Base-by-base conservation (phyloP, 345 rosid genomes). In the Xanthoceras sorbifolium region DNA sequence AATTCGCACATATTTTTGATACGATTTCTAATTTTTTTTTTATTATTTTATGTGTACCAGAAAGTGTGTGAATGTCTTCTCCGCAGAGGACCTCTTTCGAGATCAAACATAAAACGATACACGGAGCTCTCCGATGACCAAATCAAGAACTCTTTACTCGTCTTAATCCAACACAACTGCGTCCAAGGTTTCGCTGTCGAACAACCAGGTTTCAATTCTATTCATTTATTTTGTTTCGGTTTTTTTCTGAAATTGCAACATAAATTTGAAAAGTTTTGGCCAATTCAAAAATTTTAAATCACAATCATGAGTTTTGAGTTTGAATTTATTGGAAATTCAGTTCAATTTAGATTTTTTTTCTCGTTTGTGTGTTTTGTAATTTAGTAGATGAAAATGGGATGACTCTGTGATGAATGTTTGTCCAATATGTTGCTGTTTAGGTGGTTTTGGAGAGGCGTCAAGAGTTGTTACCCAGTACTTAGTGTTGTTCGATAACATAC, bases 41-140 rank as follows among this genome's bases (percentile, higher is more conserved):
- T 1, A 6, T 17, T 76, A 12, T 55, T 8, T 0, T 62, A 17
- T 73, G 10, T 62, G 79, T 22, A 57, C 54, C 91, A 96, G 98
- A 93, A 87, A 88, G 94, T 92, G 0, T 92, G 97, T 31, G 94
- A 92, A 76, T 96, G 92, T 79, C 93, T 92, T 69, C 93, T 96
- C 74, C 85, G 88, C 1, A 87, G 57, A 79, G 97, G 97, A 36
- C 85, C 93, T 14, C 84, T 92, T 44, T 79, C 85, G 0, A 77
- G 87, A 29, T 86, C 77, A 64, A 81, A 83, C 62, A 84, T 92
- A 71, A 82, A 79, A 23, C 88, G 90, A 26, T 69, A 77, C 76
- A 82, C 90, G 0, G 89, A 88, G 34, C 87, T 92, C 25, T 77
- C 71, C 18, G 67, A 72, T 28, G 55, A 75, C 28, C 83, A 89